A percentile compares a stretch with the other conserved stretches of the same genome.
phyloP scores from a whole-genome alignment of 23 red algal species.

The Agarophyton chilense region DNA sequence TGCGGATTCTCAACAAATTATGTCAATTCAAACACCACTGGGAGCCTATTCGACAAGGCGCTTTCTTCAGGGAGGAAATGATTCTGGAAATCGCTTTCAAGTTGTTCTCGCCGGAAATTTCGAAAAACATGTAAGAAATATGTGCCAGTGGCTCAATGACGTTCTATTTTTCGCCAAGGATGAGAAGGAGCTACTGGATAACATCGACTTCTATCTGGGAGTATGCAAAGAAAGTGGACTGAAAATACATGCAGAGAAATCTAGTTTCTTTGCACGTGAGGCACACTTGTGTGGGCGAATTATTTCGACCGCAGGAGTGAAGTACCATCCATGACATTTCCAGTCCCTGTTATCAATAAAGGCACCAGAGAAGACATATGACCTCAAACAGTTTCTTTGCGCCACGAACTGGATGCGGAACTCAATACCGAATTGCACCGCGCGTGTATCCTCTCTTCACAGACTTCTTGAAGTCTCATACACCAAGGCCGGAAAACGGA shows the following conservation, averaged over 20 bases:
- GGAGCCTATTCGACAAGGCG: conserved; percentile 5
- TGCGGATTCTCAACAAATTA: conserved; percentile 7
- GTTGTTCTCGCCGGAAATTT: not conserved
- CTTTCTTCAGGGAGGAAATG: conserved; percentile 12
- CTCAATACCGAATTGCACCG: not conserved
- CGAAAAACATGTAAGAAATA: not conserved
- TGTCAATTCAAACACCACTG: conserved; percentile 51
- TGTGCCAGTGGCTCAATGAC: conserved; percentile 38
- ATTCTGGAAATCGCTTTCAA: conserved; percentile 54
- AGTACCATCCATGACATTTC: not conserved
- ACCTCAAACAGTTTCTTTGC: conserved; percentile 32
- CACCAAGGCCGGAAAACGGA: not conserved
- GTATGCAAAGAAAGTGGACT: conserved; percentile 9
- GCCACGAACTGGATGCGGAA: conserved; percentile 29
- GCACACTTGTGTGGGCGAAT: not conserved
- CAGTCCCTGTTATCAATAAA: not conserved
- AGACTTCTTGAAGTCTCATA: conserved; percentile 9
- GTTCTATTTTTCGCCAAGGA: not conserved
- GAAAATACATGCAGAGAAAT: conserved; percentile 38
- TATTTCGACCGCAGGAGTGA: not conserved
- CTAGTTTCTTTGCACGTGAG: not conserved
- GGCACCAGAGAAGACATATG: not conserved
- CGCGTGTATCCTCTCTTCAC: not conserved
- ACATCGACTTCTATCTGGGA: not conserved
- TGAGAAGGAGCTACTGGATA: conserved; percentile 25